Percentiles rank a stretch among this genome's conserved stretches.
Evolutionary conservation across 148 eudicot species (phyloP).

Genomic region (Mesembryanthemum crystallinum): DNA sequence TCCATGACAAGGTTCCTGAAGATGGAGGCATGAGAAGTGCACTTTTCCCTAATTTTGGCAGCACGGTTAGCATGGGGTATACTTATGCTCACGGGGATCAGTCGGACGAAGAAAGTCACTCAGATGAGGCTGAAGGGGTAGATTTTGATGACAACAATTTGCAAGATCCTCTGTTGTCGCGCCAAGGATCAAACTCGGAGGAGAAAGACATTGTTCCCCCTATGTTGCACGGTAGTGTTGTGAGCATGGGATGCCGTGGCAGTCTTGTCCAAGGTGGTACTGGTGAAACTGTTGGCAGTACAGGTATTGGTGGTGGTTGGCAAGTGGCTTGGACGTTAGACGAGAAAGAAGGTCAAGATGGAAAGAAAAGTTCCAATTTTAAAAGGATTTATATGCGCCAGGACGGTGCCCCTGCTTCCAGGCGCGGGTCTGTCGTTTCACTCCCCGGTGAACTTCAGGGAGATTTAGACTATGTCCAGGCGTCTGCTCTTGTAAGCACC

Average conservation of each 20-base stretch:
- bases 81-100: conserved; percentile 43
- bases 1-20: conserved; percentile 73
- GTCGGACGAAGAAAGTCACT: conserved; percentile 80
- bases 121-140: conserved; percentile 36
- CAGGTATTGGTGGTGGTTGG: conserved; percentile 85
- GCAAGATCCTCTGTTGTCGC: conserved; percentile 62
- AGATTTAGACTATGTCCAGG: conserved; percentile 42
- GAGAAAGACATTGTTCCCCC: conserved; percentile 50
- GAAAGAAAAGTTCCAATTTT: conserved; percentile 46
- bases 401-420: conserved; percentile 40
- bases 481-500: conserved; percentile 56
- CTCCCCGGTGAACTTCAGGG: conserved; percentile 41
- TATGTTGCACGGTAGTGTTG: conserved; percentile 39
- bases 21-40: conserved; percentile 62
- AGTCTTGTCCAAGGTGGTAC: conserved; percentile 42
- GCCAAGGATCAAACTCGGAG: conserved; percentile 61
- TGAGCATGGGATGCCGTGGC: conserved; percentile 55
- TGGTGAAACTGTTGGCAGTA: conserved; percentile 43
- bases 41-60: conserved; percentile 64
- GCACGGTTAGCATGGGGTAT: conserved; percentile 61
- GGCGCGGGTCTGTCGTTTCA: conserved; percentile 58
- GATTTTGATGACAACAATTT: conserved; percentile 69
- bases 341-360: conserved; percentile 56
- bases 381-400: conserved; percentile 56
- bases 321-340: conserved; percentile 54